Evolutionary conservation across 2,329 filamentous ascomycete species (phyloP).

Genomic region (Penicillium sp.): DNA sequence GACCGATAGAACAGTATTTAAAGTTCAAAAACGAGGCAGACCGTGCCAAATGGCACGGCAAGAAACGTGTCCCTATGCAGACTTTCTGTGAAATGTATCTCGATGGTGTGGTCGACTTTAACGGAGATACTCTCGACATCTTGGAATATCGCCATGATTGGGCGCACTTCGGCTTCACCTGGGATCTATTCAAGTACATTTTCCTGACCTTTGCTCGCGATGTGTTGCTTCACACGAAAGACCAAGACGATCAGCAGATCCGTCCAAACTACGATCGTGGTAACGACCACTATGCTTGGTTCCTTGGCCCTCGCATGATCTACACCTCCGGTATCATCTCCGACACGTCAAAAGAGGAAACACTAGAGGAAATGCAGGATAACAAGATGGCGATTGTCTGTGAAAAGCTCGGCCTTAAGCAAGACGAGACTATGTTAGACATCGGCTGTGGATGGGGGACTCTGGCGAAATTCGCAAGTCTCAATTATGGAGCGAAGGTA

Average conservation of each 20-base stretch:
- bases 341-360: slow-evolving; percentile 27
- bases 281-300: slow-evolving; percentile 34
- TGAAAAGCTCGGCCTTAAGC: slow-evolving; percentile 77
- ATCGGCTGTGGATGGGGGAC: slow-evolving; percentile 94
- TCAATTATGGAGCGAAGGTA: slow-evolving; percentile 69
- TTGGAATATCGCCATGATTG: slow-evolving; percentile 35
- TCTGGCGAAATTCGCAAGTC: slow-evolving; percentile 77
- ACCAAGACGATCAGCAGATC: slow-evolving; percentile 33
- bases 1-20: slow-evolving; percentile 26
- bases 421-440: slow-evolving; percentile 75
- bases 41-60: slow-evolving; percentile 20
- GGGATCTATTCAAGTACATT: slow-evolving; percentile 29
- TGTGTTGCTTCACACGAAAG: slow-evolving; percentile 27
- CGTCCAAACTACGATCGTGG: slow-evolving; percentile 32
- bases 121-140: slow-evolving; percentile 31
- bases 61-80: slow-evolving; percentile 27
- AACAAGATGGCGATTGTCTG: slow-evolving; percentile 88
- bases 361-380: slow-evolving; percentile 56
- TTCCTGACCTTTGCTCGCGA: slow-evolving; percentile 28
- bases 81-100: slow-evolving; percentile 31
- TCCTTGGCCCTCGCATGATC: slow-evolving; percentile 35
- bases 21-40: slow-evolving; percentile 27
- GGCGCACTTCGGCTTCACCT: slow-evolving; percentile 31
- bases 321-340: slow-evolving; percentile 34
- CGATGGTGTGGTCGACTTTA: slow-evolving; percentile 32